Conservation (phyloP, 108 stramenopile genomes). For the Cyclotella choctawhatcheeana region DNA sequence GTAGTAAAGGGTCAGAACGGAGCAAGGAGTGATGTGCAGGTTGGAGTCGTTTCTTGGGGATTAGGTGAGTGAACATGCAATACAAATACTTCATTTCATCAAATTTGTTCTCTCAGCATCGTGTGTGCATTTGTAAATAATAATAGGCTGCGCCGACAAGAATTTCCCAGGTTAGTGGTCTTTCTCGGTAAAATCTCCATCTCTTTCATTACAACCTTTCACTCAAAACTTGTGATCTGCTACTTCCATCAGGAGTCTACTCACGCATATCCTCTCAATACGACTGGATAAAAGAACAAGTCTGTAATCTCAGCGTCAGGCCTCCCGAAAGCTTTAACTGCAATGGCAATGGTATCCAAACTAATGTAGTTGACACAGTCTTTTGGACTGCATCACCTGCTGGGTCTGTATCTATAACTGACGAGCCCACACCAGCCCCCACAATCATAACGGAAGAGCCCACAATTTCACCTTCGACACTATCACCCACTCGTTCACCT, state of each 20-base stretch:
- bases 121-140: too few species aligned
- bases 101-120: background rate
- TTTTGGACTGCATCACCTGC: conserved; percentile 11
- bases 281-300: conserved; percentile 57
- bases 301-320: conserved; percentile 50
- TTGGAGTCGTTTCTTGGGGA: conserved; percentile 55
- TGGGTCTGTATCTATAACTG: background rate
- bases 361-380: conserved; percentile 4
- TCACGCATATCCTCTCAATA: conserved; percentile 28
- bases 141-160: conserved; percentile 36
- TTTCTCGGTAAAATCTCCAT: too few species aligned
- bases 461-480: conserved; percentile 10
- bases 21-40: conserved; percentile 33
- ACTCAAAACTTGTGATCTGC: background rate
- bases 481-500: conserved; percentile 31
- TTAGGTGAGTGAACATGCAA: conserved; percentile 10
- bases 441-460: background rate
- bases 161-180: conserved; percentile 59
- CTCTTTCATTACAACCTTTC: background rate
- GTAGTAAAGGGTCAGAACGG: conserved; percentile 24
- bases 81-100: background rate
- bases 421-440: conserved; percentile 4
- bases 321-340: conserved; percentile 61
- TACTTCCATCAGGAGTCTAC: background rate
- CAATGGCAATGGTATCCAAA: background rate